phyloP scores from a whole-genome alignment of 176 grass and related monocot species.

The Alloteropsis semialata region DNA sequence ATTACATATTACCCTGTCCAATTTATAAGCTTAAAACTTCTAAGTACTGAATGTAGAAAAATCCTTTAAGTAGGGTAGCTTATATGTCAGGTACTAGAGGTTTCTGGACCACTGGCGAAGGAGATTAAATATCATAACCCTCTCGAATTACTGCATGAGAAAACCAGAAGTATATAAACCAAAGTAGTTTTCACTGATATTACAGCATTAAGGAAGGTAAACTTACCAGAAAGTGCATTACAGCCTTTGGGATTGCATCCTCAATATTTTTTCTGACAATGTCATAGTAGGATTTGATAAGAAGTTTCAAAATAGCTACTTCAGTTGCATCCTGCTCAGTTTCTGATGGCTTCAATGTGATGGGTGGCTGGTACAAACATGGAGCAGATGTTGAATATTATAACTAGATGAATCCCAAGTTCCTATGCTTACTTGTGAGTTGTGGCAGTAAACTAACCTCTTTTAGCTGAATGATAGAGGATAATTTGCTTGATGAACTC shows the following conservation, averaged over 20 bases:
- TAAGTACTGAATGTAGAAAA: background rate
- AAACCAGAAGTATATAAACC: background rate
- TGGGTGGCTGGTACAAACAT: constrained; percentile 59
- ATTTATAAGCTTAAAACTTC: background rate
- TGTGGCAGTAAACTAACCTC: constrained; percentile 52
- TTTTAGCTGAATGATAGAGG: constrained; percentile 63
- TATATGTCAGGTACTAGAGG: background rate
- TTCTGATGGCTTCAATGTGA: constrained; percentile 75
- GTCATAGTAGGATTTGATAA: constrained; percentile 94
- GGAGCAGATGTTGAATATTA: constrained; percentile 22
- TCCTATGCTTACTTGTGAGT: constrained; percentile 4
- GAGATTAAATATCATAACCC: background rate
- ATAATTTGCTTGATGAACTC: constrained; percentile 36
- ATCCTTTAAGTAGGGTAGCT: background rate
- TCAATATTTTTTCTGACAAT: constrained; percentile 92
- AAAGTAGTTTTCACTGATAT: constrained; percentile 16
- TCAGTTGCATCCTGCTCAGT: constrained; percentile 68
- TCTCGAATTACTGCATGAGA: background rate
- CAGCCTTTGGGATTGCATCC: constrained; percentile 79
- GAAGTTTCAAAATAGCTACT: constrained; percentile 73
- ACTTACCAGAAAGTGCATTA: constrained; percentile 96
- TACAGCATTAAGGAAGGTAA: background rate
- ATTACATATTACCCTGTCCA: background rate
- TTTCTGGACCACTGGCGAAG: background rate
- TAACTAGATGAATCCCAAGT: background rate